phyloP scores from a whole-genome alignment of 306 rosid species.

The Datisca glomerata region DNA sequence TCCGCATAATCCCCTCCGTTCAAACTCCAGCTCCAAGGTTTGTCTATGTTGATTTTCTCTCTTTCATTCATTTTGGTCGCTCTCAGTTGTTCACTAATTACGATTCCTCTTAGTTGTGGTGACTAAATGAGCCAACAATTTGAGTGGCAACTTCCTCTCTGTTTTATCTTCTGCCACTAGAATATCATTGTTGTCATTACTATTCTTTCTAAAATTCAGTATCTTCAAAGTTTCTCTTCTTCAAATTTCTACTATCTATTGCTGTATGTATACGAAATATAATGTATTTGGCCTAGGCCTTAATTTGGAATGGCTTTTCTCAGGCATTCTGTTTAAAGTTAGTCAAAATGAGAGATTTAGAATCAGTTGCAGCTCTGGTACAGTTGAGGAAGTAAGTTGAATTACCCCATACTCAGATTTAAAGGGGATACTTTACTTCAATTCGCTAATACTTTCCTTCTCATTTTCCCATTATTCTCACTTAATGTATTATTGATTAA shows the following conservation, averaged over 20 bases:
- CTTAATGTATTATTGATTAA: no score
- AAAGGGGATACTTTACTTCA: not conserved
- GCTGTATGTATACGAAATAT: no score
- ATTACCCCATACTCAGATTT: not conserved
- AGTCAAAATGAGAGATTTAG: constrained; percentile 18
- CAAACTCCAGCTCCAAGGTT: constrained; percentile 17
- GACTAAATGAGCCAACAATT: not conserved
- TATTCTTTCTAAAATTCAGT: no score
- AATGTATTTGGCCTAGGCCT: no score
- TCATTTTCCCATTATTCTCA: no score
- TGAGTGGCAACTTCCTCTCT: not conserved
- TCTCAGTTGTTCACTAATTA: no score
- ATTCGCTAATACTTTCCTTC: not conserved
- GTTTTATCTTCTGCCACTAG: not conserved
- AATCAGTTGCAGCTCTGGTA: constrained; percentile 17
- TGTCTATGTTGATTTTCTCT: constrained; percentile 1
- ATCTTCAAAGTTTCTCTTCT: not conserved
- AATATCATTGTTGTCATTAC: no score
- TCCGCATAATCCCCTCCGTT: constrained; percentile 3
- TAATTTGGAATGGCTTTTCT: no score
- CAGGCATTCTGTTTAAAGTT: constrained; percentile 20
- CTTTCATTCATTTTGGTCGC: not conserved
- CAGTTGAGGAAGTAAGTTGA: constrained; percentile 14
- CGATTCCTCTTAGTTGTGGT: not conserved
- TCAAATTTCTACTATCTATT: no score